Percentiles rank a stretch among this genome's conserved stretches.
Evolutionary conservation across 208 protist species (phyloP).

Genomic region (Spongospora subterranea): DNA sequence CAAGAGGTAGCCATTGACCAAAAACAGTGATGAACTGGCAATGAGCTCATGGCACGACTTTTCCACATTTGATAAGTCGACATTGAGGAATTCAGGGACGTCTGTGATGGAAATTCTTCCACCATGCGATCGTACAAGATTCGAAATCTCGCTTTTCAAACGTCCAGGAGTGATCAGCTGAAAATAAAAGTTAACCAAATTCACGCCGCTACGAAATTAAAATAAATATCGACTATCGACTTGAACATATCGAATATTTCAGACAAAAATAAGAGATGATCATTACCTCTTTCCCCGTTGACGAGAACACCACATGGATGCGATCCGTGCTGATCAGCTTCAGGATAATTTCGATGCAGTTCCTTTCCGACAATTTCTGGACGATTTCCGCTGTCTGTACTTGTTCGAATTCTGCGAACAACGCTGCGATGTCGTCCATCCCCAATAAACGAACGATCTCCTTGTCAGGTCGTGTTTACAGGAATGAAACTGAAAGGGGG

Average conservation of each 20-base stretch:
- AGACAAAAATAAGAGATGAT: neutral
- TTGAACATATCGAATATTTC: neutral
- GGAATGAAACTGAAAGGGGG: too few relatives aligned
- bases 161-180: slow-evolving; percentile 25
- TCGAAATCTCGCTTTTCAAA: neutral
- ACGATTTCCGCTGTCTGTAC: slow-evolving; percentile 12
- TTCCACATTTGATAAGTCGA: slow-evolving; percentile 10
- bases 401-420: slow-evolving; percentile 7
- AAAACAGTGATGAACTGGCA: neutral
- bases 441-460: too few relatives aligned
- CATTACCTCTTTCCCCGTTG: slow-evolving; percentile 48
- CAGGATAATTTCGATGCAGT: slow-evolving; percentile 50
- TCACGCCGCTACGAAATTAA: too few relatives aligned
- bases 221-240: too few relatives aligned
- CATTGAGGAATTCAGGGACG: slow-evolving; percentile 26
- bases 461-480: too few relatives aligned
- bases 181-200: too few relatives aligned
- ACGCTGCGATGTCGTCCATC: slow-evolving; percentile 17
- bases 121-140: slow-evolving; percentile 3
- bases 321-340: slow-evolving; percentile 4
- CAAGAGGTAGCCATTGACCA: neutral
- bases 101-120: slow-evolving; percentile 22
- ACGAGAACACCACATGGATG: neutral
- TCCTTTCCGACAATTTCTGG: neutral
- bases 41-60: neutral